These are phyloP conservation scores for Cyclanthera cordifolia DNA, from an alignment of 306 rosid genomes.

Conservation along the genomic window DNA sequence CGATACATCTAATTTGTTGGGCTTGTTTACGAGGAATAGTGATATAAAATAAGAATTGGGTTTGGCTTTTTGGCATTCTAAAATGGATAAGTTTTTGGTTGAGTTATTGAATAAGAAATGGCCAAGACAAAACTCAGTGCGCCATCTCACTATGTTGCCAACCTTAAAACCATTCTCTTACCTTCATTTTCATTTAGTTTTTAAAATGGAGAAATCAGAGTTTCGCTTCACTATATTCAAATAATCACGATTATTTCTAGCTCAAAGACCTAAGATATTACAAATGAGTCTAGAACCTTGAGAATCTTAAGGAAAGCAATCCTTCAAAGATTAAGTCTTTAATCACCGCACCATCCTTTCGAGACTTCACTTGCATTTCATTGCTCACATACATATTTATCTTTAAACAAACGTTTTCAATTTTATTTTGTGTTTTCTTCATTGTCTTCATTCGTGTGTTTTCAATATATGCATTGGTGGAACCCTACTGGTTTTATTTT, in stretches of 20 bases:
- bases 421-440: background rate
- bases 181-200: background rate
- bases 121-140: constrained; percentile 6
- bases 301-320: no score
- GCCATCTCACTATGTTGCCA: constrained; percentile 6
- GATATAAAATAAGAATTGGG: background rate
- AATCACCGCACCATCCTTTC: no score
- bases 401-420: background rate
- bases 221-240: no score
- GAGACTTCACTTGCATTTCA: no score
- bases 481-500: background rate
- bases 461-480: background rate
- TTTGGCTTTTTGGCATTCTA: background rate
- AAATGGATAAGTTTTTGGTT: background rate
- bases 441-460: background rate
- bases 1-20: no score
- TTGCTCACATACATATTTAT: background rate
- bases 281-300: no score
- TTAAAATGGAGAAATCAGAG: no score
- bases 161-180: background rate
- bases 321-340: no score
- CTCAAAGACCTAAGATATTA: no score
- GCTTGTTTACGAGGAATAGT: background rate
- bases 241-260: no score
- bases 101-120: constrained; percentile 3